Conservation (phyloP, 352 stramenopile species). For the Globisporangium cystogenes region DNA sequence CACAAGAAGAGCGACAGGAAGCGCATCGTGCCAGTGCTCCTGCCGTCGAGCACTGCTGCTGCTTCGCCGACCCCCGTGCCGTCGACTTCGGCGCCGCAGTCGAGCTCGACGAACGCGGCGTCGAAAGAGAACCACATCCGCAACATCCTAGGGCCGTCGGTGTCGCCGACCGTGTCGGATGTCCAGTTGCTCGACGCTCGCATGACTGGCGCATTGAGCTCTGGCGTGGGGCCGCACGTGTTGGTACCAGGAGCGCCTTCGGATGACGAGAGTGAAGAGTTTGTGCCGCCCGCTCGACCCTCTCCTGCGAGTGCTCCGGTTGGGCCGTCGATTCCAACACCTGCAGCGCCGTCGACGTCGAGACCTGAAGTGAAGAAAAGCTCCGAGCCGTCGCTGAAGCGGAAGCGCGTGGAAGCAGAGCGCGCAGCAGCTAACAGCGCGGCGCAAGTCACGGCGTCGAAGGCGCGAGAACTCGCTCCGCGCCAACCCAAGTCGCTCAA, state of each 20-base stretch:
- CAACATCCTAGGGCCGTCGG: slow-evolving; percentile 62
- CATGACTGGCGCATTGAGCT: slow-evolving; percentile 30
- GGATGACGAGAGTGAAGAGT: not conserved
- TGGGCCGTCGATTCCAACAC: not conserved
- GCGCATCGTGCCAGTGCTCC: slow-evolving; percentile 47
- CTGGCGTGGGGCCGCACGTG: slow-evolving; percentile 8
- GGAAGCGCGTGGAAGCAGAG: slow-evolving; percentile 55
- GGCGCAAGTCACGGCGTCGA: slow-evolving; percentile 24
- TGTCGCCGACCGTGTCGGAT: slow-evolving; percentile 46
- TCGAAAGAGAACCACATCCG: slow-evolving; percentile 78
- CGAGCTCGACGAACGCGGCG: slow-evolving; percentile 28
- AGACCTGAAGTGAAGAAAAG: slow-evolving; percentile 29
- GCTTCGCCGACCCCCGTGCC: not conserved
- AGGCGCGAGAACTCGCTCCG: slow-evolving; percentile 55
- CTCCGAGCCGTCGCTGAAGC: slow-evolving; percentile 39
- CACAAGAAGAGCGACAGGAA: slow-evolving; percentile 60
- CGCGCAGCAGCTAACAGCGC: slow-evolving; percentile 12
- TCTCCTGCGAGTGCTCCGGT: not conserved
- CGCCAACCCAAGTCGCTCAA: slow-evolving; percentile 47
- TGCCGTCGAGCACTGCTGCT: slow-evolving; percentile 17
- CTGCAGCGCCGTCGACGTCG: slow-evolving; percentile 11
- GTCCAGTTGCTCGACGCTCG: slow-evolving; percentile 49
- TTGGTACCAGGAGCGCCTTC: slow-evolving; percentile 1
- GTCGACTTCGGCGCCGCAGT: not conserved
- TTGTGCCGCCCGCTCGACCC: not conserved